Evolutionary conservation across 1,284 basidiomycete species (phyloP).

Genomic region (Schizophyllum commune): DNA sequence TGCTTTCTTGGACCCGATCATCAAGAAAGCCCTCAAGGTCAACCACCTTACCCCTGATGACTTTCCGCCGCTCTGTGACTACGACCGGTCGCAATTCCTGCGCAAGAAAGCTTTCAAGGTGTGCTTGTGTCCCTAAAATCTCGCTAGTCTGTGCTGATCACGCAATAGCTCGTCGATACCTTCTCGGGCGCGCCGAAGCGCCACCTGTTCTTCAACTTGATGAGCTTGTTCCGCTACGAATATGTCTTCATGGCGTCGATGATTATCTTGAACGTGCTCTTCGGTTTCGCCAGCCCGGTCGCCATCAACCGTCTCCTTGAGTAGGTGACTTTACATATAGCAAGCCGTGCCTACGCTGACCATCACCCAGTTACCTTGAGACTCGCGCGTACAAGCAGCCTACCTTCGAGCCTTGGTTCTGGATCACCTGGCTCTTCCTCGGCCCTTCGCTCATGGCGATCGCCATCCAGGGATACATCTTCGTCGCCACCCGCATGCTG

Average conservation of each 20-base stretch:
- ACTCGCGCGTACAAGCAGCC: constrained; percentile 19
- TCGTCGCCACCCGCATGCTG: constrained; percentile 24
- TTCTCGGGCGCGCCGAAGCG: constrained; percentile 19
- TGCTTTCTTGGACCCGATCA: constrained; percentile 38
- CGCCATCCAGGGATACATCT: constrained; percentile 19
- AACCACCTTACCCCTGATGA: constrained; percentile 23
- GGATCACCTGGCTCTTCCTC: constrained; percentile 33
- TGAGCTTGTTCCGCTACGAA: constrained; percentile 14
- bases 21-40: constrained; percentile 25
- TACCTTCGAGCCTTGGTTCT: constrained; percentile 30
- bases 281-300: constrained; percentile 28
- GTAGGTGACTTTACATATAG: constrained; percentile 8
- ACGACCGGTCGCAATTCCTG: constrained; percentile 26
- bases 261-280: constrained; percentile 15
- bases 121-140: background rate
- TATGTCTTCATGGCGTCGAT: constrained; percentile 13
- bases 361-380: constrained; percentile 28
- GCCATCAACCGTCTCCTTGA: constrained; percentile 28
- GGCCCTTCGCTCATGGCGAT: constrained; percentile 21
- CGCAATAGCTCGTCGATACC: constrained; percentile 19
- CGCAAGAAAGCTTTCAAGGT: constrained; percentile 19
- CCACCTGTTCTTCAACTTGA: constrained; percentile 19
- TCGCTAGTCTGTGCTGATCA: background rate
- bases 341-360: too few relatives aligned
- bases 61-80: constrained; percentile 41